Percentiles rank a stretch among this genome's conserved stretches.
Evolutionary conservation across 192 early-diverging fungal genomes (phyloP).

Genomic region (Backusella liffmaniae): DNA sequence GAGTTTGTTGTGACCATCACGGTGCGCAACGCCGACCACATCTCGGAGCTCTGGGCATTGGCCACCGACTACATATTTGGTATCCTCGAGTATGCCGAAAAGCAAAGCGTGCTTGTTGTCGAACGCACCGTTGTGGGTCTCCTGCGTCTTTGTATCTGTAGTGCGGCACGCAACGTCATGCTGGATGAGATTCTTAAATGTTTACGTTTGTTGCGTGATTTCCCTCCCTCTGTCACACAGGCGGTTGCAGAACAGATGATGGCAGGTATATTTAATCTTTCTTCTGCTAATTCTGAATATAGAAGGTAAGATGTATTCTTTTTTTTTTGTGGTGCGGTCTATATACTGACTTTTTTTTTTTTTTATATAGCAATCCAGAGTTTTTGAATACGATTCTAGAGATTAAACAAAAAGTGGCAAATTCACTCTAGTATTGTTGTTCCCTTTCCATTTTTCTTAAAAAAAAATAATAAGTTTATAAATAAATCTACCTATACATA

Average conservation of each 20-base stretch:
- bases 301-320: conserved; percentile 20
- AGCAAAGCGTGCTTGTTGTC: conserved; percentile 62
- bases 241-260: conserved; percentile 75
- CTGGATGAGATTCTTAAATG: conserved; percentile 49
- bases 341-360: too few relatives aligned
- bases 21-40: conserved; percentile 75
- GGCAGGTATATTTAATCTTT: conserved; percentile 68
- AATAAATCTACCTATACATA: not conserved
- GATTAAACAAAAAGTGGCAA: conserved; percentile 35
- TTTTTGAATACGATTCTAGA: conserved; percentile 33
- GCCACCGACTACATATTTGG: conserved; percentile 68
- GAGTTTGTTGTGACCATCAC: conserved; percentile 75
- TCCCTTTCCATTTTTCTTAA: not conserved
- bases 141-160: conserved; percentile 65
- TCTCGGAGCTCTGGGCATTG: conserved; percentile 59
- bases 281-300: conserved; percentile 33
- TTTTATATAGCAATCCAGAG: conserved; percentile 23
- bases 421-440: not conserved
- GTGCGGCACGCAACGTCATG: conserved; percentile 59
- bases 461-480: not conserved
- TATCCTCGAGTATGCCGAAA: conserved; percentile 67
- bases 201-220: conserved; percentile 50
- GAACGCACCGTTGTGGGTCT: conserved; percentile 78
- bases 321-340: not conserved
- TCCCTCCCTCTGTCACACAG: conserved; percentile 60